Evolutionary conservation across 768 basidiomycete species (phyloP).

Genomic region (Lactarius vividus): DNA sequence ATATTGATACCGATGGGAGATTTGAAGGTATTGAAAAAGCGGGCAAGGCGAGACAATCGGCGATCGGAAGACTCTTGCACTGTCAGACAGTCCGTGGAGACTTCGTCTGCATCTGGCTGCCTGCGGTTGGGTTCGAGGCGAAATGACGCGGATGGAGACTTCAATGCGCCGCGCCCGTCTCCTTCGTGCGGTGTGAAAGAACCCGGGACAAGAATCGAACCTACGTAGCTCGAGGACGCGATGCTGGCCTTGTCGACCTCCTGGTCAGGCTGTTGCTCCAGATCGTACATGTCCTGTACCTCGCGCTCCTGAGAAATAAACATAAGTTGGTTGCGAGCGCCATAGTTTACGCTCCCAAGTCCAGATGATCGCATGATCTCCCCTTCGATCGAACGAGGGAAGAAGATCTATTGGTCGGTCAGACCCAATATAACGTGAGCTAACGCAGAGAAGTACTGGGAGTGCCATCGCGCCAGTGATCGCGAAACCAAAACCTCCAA

Average conservation of each 20-base stretch:
- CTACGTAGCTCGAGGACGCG: background rate
- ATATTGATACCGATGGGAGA: slow-evolving; percentile 10
- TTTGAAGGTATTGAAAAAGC: background rate
- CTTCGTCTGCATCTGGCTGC: background rate
- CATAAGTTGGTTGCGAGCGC: background rate
- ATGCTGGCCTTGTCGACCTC: background rate
- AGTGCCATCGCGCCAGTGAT: slow-evolving; percentile 1
- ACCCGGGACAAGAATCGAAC: background rate
- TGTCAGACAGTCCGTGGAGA: background rate
- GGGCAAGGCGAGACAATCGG: background rate
- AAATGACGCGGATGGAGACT: background rate
- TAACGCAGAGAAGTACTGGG: background rate
- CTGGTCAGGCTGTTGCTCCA: background rate
- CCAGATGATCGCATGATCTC: slow-evolving; percentile 45
- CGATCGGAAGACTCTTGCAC: background rate
- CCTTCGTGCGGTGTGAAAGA: background rate
- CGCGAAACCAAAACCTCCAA: slow-evolving; percentile 1
- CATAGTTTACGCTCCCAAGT: slow-evolving; percentile 33
- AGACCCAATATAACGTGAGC: slow-evolving; percentile 11
- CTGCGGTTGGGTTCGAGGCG: slow-evolving; percentile 7
- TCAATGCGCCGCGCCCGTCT: background rate
- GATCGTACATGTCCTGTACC: slow-evolving; percentile 1
- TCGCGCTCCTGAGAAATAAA: background rate
- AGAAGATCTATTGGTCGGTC: slow-evolving; percentile 62
- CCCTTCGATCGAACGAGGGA: slow-evolving; percentile 70